phyloP scores from a whole-genome alignment of 371 early-diverging fungal species.

The Amoeboaphelidium occidentale region DNA sequence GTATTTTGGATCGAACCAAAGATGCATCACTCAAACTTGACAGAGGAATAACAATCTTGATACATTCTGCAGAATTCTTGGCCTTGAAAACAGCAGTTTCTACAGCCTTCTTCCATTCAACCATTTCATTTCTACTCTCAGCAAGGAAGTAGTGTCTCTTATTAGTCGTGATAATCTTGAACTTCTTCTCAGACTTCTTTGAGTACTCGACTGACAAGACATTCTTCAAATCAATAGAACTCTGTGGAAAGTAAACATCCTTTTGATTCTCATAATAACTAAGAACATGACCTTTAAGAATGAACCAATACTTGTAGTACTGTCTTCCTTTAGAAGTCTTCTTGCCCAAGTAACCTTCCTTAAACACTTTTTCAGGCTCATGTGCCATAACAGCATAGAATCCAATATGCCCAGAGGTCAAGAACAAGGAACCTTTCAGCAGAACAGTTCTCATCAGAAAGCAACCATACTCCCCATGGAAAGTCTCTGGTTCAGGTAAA shows the following conservation, averaged over 20 bases:
- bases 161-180: conserved; percentile 25
- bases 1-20: not conserved
- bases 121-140: conserved; percentile 5
- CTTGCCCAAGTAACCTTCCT: conserved; percentile 34
- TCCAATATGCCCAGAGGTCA: conserved; percentile 36
- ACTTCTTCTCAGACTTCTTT: conserved; percentile 20
- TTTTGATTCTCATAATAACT: conserved; percentile 25
- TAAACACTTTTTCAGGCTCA: conserved; percentile 19
- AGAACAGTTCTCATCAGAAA: conserved; percentile 38
- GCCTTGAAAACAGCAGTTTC: conserved; percentile 33
- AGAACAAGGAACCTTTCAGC: conserved; percentile 37
- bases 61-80: conserved; percentile 29
- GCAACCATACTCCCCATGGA: conserved; percentile 36
- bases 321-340: conserved; percentile 14
- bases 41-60: conserved; percentile 18
- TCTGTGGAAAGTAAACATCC: conserved; percentile 39
- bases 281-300: conserved; percentile 32
- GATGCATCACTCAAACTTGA: not conserved
- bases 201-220: conserved; percentile 24
- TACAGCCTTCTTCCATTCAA: conserved; percentile 17
- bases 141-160: conserved; percentile 27
- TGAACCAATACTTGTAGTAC: conserved; percentile 36
- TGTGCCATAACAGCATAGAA: conserved; percentile 39
- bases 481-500: conserved; percentile 22
- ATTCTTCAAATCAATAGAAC: conserved; percentile 36